These are phyloP conservation scores for Styphnolobium japonicum DNA, from an alignment of 306 rosid genomes.

Conservation along the genomic window DNA sequence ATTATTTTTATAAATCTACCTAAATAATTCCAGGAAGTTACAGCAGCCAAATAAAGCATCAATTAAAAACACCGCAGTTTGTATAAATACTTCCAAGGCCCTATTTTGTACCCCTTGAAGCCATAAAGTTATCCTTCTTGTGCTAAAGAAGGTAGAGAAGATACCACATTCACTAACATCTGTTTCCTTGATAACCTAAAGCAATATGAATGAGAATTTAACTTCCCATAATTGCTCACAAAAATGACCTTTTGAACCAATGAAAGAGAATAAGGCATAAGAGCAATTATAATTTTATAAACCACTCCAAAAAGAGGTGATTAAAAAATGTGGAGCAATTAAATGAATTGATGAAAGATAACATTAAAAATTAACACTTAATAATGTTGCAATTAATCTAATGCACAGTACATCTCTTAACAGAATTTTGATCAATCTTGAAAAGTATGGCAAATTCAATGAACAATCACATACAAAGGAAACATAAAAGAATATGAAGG, in stretches of 20 bases:
- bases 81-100: not conserved
- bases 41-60: not conserved
- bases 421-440: not conserved
- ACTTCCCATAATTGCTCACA: not conserved
- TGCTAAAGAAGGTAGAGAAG: not conserved
- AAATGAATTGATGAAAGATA: not conserved
- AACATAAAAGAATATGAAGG: not conserved
- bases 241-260: not conserved
- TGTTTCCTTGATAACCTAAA: conserved; percentile 2
- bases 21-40: conserved; percentile 1
- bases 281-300: not conserved
- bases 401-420: not conserved
- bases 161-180: not conserved
- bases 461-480: not conserved
- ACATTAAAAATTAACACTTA: not conserved
- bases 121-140: not conserved
- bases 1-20: not conserved
- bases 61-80: not conserved
- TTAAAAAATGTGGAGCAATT: not conserved
- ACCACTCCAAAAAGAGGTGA: not conserved
- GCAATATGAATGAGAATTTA: not conserved
- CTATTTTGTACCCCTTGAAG: conserved; percentile 1
- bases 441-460: not conserved
- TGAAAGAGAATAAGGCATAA: not conserved
- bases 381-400: not conserved